Evolutionary conservation across 768 basidiomycete species (phyloP).

Genomic region (Rhodotorula babjevae): DNA sequence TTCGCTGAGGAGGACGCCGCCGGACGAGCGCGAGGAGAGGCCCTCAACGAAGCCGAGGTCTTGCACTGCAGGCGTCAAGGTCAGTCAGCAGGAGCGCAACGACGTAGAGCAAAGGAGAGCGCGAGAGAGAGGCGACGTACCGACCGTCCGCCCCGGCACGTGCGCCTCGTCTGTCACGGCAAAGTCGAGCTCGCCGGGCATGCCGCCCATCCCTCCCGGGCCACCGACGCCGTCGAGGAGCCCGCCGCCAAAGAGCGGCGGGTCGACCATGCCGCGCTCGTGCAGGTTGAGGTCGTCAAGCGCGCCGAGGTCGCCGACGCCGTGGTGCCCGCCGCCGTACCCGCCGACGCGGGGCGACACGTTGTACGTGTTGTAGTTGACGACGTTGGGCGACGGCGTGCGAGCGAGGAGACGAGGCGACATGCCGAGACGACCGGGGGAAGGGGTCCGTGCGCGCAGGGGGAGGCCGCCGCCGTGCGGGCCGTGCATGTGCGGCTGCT

Average conservation of each 20-base stretch:
- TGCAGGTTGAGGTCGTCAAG: background rate
- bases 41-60: slow-evolving; percentile 20
- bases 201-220: background rate
- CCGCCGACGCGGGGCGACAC: background rate
- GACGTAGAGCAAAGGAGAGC: background rate
- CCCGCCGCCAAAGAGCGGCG: background rate
- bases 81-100: too few species aligned
- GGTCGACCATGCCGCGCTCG: background rate
- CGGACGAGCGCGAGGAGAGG: background rate
- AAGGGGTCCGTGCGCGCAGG: background rate
- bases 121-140: background rate
- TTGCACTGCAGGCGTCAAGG: background rate
- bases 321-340: background rate
- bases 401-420: background rate
- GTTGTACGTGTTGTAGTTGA: slow-evolving; percentile 29
- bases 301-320: slow-evolving; percentile 1
- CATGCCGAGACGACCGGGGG: background rate
- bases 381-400: slow-evolving; percentile 6
- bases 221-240: background rate
- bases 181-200: slow-evolving; percentile 1
- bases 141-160: background rate
- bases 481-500: background rate
- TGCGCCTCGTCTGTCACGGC: slow-evolving; percentile 14
- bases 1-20: background rate
- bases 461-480: background rate